Base-by-base conservation (phyloP, 148 eudicot genomes). In the Arbutus unedo region DNA sequence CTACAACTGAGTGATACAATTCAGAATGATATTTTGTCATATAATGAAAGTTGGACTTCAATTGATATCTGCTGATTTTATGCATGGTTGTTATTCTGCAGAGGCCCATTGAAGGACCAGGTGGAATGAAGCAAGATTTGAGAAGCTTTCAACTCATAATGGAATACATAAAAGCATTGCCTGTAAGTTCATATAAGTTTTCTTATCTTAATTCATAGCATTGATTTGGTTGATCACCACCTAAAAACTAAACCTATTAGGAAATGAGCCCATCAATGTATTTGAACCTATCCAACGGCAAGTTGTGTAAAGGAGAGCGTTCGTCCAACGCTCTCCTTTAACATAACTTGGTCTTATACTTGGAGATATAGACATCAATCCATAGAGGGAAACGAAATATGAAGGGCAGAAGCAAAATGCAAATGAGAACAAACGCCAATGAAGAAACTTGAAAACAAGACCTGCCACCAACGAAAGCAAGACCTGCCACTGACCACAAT, bases 121-220 rank as follows among this genome's bases (percentile, higher is more conserved):
- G 74, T 56, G 92, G 92, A 68, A 68, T 47, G 74, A 90, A 93
- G 66, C 95, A 94, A 75, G 99, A 96, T 83, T 86, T 91, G 79
- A 93, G 99, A 90, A 92, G 91, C 88, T 96, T 96, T 76, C 87
- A 94, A 86, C 85, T 96, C 54, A 93, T 92, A 79, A 57, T 96
- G 84, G 99, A 94, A 82, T 96, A 93, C 81, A 91, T 96, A 50
- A 96, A 96, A 88, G 99, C 98, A 78, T 88, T 94, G 82, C 99
- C 99, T 9, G 98, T 95, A 87, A 90, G 96, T 91, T 66, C 43
- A 4, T 51, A 8, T 54, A 14, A 7, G 51, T 18, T 62, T 4
- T 75, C 23, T 64, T 14, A 4, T 62, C 4, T 5, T 79, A 55
- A 74, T 57, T 54, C 51, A 25, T 60, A 49, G 59, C 74, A 48